Evolutionary conservation across 495 filamentous ascomycete species (phyloP).

Genomic region (Aspergillus funiculosus): DNA sequence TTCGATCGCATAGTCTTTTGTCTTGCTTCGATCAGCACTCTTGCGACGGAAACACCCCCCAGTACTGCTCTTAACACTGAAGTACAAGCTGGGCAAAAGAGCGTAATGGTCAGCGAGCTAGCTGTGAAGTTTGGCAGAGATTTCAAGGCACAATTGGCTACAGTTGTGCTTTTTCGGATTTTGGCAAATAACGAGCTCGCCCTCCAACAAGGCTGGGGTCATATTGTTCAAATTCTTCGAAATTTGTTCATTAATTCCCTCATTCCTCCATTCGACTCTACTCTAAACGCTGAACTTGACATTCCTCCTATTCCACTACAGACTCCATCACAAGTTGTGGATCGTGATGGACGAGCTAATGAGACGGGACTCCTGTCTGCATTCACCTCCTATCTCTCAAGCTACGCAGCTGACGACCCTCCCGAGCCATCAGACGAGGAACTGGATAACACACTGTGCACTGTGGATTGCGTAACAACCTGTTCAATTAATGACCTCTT

Average conservation of each 20-base stretch:
- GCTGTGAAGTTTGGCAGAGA: conserved; percentile 96
- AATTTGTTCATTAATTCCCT: conserved; percentile 96
- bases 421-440: conserved; percentile 97
- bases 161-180: conserved; percentile 87
- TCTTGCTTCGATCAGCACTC: conserved; percentile 80
- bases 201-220: conserved; percentile 73
- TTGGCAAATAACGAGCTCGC: conserved; percentile 74
- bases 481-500: conserved; percentile 82
- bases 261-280: conserved; percentile 75
- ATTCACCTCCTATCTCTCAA: conserved; percentile 94
- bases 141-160: conserved; percentile 87
- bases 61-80: conserved; percentile 92
- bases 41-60: conserved; percentile 66
- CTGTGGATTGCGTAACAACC: conserved; percentile 87
- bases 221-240: conserved; percentile 83
- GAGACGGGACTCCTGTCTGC: conserved; percentile 88
- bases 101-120: conserved; percentile 97
- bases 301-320: conserved; percentile 84
- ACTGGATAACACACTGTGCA: conserved; percentile 88
- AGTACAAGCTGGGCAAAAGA: conserved; percentile 84
- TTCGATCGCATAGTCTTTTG: conserved; percentile 88
- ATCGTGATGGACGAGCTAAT: conserved; percentile 66
- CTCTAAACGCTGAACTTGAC: conserved; percentile 62
- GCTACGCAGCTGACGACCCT: conserved; percentile 95
- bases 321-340: conserved; percentile 86